Evolutionary conservation across 106 monocot genomes (phyloP).

Genomic region (Dendrobium chrysotoxum): DNA sequence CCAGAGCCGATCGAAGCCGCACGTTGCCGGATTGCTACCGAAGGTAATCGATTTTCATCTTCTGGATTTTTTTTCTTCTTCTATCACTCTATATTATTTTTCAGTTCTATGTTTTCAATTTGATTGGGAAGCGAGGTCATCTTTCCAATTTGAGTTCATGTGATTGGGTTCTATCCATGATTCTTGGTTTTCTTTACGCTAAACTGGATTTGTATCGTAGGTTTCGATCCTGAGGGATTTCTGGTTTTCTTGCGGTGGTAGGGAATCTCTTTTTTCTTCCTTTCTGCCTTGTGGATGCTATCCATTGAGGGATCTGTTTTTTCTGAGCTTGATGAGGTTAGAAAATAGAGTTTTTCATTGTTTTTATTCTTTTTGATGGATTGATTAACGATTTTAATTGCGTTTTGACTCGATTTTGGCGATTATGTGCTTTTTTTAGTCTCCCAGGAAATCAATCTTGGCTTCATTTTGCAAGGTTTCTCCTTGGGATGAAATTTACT

Average conservation of each 20-base stretch:
- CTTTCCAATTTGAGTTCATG: background rate
- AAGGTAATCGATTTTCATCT: background rate
- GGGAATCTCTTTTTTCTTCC: background rate
- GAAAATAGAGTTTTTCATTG: background rate
- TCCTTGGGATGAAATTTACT: background rate
- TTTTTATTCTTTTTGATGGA: background rate
- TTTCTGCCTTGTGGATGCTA: background rate
- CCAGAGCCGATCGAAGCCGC: background rate
- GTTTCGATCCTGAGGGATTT: background rate
- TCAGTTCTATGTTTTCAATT: background rate
- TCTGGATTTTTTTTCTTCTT: background rate
- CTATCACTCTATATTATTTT: background rate
- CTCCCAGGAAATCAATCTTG: too few relatives aligned
- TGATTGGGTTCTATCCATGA: background rate
- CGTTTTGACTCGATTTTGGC: too few relatives aligned
- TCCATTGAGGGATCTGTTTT: background rate
- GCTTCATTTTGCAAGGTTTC: background rate
- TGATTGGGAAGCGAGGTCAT: background rate
- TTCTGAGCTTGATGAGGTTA: background rate
- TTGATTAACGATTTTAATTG: too few relatives aligned
- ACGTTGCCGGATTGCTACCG: background rate
- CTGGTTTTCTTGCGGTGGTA: background rate
- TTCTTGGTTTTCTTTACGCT: background rate
- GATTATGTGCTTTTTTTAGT: too few relatives aligned
- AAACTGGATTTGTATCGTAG: background rate